Evolutionary conservation across 305 asterid species (phyloP), one percentile per base, ranked within the genome.

Genomic region (Fraxinus latifolia): DNA sequence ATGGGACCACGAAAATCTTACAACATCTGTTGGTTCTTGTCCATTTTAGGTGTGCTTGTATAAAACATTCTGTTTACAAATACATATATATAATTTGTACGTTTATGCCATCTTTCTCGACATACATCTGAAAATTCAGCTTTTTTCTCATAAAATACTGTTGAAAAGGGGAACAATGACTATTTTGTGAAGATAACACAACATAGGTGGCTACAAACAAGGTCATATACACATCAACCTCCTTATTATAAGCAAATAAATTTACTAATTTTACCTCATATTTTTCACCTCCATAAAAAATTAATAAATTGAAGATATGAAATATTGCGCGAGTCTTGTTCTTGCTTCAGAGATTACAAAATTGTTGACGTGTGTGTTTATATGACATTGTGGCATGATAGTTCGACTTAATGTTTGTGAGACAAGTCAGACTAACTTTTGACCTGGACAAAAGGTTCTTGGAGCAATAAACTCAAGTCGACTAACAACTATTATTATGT

Each of bases 101-200:
- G 55, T 33, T 81, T 79, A 85, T 75, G 86, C n/a, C 78, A 82
- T 78, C 55, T 78, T 55, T 67, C 17, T 77, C 50, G 89, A 88
- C 89, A 88, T 62, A 55, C 60, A 14, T 68, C 84, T 86, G 83
- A 73, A 42, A 32, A 37, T 68, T 82, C 88, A 88, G 89, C 91
- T 77, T 88, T 88, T 75, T 78, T 31, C 29, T 76, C 81, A 73
- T 67, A 82, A 68, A 81, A 80, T 81, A 36, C 73, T 70, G 42
- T 17, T 74, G 36, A 76, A 82, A 80, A 74, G 82, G 80, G 80
- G 81, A 77, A 73, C 67, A 70, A 4, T 70, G 75, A 14, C 42
- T 31, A 70, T 70, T 31, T 70, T 70, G 75, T 31, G 75, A 70
- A 11, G 73, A 23, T 25, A 65, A 65, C 73, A 76, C 84, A 65